A percentile compares a stretch with the other conserved stretches of the same genome.
These are phyloP conservation scores for Oidiodendron maius DNA, from an alignment of 495 filamentous ascomycete species.

Conservation along the genomic window DNA sequence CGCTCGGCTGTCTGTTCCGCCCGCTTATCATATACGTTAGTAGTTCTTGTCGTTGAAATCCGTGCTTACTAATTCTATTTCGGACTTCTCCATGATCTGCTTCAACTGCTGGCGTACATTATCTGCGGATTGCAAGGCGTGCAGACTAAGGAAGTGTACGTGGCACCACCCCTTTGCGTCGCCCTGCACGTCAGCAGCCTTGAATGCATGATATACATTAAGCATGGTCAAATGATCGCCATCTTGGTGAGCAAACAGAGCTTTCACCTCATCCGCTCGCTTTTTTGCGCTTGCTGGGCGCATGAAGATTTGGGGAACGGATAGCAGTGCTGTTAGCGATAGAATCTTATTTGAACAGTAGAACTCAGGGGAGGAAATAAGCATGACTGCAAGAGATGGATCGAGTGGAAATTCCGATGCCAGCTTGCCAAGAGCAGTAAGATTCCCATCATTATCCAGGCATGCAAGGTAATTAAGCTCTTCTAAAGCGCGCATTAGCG, in stretches of 20 bases:
- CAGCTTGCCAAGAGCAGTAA: slow-evolving; percentile 77
- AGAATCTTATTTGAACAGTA: slow-evolving; percentile 98
- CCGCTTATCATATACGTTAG: no score
- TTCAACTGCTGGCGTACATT: slow-evolving; percentile 87
- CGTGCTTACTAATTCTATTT: slow-evolving; percentile 78
- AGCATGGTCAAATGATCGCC: slow-evolving; percentile 98
- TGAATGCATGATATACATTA: slow-evolving; percentile 98
- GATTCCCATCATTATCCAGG: slow-evolving; percentile 89
- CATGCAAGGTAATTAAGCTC: slow-evolving; percentile 97
- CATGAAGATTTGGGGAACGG: slow-evolving; percentile 90
- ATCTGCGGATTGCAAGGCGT: slow-evolving; percentile 85
- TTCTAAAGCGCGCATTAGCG: slow-evolving; percentile 95
- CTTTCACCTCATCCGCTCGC: slow-evolving; percentile 97
- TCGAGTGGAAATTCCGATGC: slow-evolving; percentile 97
- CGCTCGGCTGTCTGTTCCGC: no score
- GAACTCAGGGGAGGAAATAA: slow-evolving; percentile 95
- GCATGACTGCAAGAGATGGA: slow-evolving; percentile 92
- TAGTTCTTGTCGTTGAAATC: slow-evolving; percentile 95
- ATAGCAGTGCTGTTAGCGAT: slow-evolving; percentile 88
- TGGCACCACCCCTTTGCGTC: slow-evolving; percentile 90
- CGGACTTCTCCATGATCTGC: slow-evolving; percentile 92
- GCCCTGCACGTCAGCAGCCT: slow-evolving; percentile 60
- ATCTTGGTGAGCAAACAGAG: slow-evolving; percentile 83
- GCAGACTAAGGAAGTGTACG: slow-evolving; percentile 91
- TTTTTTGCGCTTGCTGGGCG: slow-evolving; percentile 78